Conservation (phyloP, 2,329 filamentous ascomycete species). For the Dendryphion nanum region DNA sequence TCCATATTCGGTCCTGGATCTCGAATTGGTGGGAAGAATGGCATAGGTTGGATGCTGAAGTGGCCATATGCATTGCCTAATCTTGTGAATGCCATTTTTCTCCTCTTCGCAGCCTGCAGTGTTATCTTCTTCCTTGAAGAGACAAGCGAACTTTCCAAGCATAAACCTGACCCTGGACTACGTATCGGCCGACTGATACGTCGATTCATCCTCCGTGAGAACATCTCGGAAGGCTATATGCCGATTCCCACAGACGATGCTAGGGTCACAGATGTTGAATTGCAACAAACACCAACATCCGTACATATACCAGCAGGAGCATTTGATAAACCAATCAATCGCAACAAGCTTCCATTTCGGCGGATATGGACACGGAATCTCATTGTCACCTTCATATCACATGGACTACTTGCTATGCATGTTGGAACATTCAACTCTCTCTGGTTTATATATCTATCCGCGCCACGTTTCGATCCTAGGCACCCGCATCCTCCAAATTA, state of each 20-base stretch:
- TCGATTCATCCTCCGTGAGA: conserved; percentile 31
- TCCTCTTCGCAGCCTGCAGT: conserved; percentile 54
- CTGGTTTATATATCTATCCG: conserved; percentile 52
- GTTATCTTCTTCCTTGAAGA: conserved; percentile 68
- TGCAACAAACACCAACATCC: conserved; percentile 30
- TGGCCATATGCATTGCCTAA: conserved; percentile 72
- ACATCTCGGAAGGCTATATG: conserved; percentile 23
- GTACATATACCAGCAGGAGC: conserved; percentile 5
- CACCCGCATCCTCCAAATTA: conserved; percentile 32
- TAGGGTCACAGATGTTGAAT: conserved; percentile 15
- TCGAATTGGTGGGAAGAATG: conserved; percentile 54
- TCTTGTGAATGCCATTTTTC: conserved; percentile 61
- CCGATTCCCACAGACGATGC: conserved; percentile 26
- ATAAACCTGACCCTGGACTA: conserved; percentile 43
- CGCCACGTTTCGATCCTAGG: conserved; percentile 41
- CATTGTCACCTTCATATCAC: conserved; percentile 43
- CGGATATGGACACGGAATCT: conserved; percentile 50
- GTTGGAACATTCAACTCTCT: conserved; percentile 50
- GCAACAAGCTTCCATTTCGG: conserved; percentile 44
- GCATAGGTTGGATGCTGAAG: conserved; percentile 61
- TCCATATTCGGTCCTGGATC: conserved; percentile 61
- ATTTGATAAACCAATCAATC: conserved; percentile 11
- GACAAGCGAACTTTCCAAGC: conserved; percentile 42
- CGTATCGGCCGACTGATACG: conserved; percentile 39
- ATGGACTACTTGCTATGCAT: conserved; percentile 48